phyloP scores from a whole-genome alignment of 73 alveolate genomes.

The Paramecium primaurelia region DNA sequence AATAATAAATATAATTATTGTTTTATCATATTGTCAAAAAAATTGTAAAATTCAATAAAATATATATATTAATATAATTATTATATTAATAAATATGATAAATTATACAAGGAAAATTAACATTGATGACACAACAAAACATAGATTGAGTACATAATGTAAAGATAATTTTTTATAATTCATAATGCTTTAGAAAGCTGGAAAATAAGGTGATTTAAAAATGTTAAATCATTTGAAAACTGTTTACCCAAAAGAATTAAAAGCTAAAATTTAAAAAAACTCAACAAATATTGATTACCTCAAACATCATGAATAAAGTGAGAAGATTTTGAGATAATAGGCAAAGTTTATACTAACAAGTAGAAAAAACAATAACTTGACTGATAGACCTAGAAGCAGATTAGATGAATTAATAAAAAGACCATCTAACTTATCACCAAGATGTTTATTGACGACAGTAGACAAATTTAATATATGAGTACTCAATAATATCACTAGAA shows the following conservation, averaged over 20 bases:
- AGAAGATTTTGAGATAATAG: not conserved
- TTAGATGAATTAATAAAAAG: not conserved
- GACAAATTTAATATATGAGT: not conserved
- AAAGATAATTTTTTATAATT: not conserved
- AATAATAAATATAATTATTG: not conserved
- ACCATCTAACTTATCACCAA: not conserved
- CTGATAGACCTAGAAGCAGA: slow-evolving; percentile 9
- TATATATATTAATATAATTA: not conserved
- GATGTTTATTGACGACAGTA: not conserved
- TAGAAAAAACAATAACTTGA: not conserved
- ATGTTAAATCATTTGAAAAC: not conserved
- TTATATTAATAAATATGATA: not conserved
- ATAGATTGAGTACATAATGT: not conserved
- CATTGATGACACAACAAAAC: not conserved
- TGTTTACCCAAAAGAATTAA: not conserved
- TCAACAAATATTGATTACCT: not conserved
- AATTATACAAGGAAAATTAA: not conserved
- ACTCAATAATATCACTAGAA: not conserved
- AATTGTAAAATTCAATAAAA: not conserved
- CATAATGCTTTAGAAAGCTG: not conserved
- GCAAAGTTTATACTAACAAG: not conserved
- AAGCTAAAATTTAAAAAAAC: not conserved
- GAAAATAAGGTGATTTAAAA: not conserved
- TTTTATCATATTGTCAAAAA: not conserved
- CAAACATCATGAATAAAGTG: not conserved